Conservation (phyloP, 2,329 filamentous ascomycete genomes). For the Chaetomiaceae sp. region DNA sequence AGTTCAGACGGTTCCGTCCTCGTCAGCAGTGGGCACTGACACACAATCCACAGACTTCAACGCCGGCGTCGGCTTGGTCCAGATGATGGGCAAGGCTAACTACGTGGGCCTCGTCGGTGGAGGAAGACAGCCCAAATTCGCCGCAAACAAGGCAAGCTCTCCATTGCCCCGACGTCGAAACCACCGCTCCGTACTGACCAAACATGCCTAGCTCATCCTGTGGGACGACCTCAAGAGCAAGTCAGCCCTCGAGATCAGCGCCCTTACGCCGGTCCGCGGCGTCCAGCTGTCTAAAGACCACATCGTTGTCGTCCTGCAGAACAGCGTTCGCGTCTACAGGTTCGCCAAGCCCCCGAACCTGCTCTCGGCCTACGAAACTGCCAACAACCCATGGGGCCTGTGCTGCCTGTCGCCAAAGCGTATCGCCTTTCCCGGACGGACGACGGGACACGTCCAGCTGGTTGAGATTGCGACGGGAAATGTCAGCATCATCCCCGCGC, state of each 20-base stretch:
- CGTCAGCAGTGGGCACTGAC: no score
- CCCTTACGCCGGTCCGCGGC: conserved; percentile 73
- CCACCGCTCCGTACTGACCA: neutral
- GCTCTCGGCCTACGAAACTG: conserved; percentile 74
- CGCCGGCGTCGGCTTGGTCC: conserved; percentile 73
- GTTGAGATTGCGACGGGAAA: conserved; percentile 73
- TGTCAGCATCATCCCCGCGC: conserved; percentile 90
- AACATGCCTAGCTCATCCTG: conserved; percentile 60
- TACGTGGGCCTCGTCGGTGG: conserved; percentile 88
- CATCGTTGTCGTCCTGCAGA: conserved; percentile 75
- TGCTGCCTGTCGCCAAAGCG: conserved; percentile 70
- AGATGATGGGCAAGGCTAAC: conserved; percentile 83
- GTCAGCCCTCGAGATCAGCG: conserved; percentile 69
- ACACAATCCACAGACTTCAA: conserved; percentile 60
- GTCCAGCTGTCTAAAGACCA: conserved; percentile 71
- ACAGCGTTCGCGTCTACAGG: conserved; percentile 75
- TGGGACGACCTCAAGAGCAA: conserved; percentile 85
- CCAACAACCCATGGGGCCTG: conserved; percentile 76
- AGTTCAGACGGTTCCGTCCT: no score
- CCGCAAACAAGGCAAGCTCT: conserved; percentile 72
- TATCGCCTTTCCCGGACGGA: conserved; percentile 83
- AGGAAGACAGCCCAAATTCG: conserved; percentile 77
- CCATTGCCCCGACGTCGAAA: neutral
- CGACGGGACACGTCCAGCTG: conserved; percentile 81
- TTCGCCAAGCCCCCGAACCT: conserved; percentile 69